phyloP scores from a whole-genome alignment of 1,284 basidiomycete genomes.

The Mycena citricolor region DNA sequence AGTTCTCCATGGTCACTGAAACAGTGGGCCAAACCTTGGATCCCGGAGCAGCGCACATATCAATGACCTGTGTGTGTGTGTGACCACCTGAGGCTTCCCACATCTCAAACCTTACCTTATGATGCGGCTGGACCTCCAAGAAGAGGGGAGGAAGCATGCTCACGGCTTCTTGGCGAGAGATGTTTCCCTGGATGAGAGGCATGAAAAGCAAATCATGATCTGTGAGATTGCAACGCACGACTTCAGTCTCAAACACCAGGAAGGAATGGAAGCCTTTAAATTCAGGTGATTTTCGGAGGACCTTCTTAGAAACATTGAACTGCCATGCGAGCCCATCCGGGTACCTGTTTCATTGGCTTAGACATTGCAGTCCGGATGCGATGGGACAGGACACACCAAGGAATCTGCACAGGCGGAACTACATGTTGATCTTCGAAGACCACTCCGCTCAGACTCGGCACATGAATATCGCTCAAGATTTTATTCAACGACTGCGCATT shows the following conservation, averaged over 20 bases:
- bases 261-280: constrained; percentile 97
- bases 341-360: constrained; percentile 59
- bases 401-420: constrained; percentile 80
- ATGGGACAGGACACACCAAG: constrained; percentile 59
- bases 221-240: constrained; percentile 51
- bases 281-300: constrained; percentile 87
- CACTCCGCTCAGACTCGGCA: constrained; percentile 75
- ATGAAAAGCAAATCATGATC: not conserved
- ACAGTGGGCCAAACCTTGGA: constrained; percentile 74
- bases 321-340: constrained; percentile 95
- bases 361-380: constrained; percentile 7
- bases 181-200: constrained; percentile 69
- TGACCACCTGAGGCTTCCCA: constrained; percentile 4
- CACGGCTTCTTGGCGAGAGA: constrained; percentile 96
- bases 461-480: constrained; percentile 73
- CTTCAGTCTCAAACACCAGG: constrained; percentile 97
- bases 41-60: constrained; percentile 99
- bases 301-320: constrained; percentile 88
- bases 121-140: constrained; percentile 91
- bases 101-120: constrained; percentile 53
- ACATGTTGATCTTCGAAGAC: constrained; percentile 77
- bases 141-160: constrained; percentile 98
- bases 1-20: constrained; percentile 2
- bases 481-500: constrained; percentile 73
- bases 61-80: constrained; percentile 68